Evolutionary conservation across 345 rosid species (phyloP), one percentile per base, ranked within the genome.

Genomic region (Arabis alpina): DNA sequence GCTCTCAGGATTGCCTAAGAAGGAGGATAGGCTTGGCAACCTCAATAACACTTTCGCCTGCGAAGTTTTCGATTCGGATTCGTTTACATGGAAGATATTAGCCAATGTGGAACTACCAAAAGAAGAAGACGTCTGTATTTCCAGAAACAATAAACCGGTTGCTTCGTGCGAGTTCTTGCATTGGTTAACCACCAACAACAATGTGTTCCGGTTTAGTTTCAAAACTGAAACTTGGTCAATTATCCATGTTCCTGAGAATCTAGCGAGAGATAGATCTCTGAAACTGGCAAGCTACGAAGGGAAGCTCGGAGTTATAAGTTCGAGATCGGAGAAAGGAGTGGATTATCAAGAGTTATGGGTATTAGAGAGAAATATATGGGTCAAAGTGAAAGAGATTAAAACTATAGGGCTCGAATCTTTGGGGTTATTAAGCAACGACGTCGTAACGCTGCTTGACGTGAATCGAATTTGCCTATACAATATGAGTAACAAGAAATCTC

Each of bases 21-120:
- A 2, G 36, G 70, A 54, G 61, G 15, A 14, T 0, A 54, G 3
- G 13, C n/a, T 2, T 25, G 3, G 14, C 41, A 23, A 10, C 36
- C 2, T 9, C 16, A 42, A 12, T 8, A 3, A 0, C 7, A 41
- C 16, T 11, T 7, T 27, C 34, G 54, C 41, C 3, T 52, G 68
- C 32, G 68, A 71, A 61, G 68, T 71, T 16, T 71, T 71, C 23
- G 44, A 71, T 6, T 71, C 75, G 8, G 61, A 16, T 41, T 28
- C 45, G 8, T 51, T 19, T 41, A 9, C 3, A 6, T 71, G 75
- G 75, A 61, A 61, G 61, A 61, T 45, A 15, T 3, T 61, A 32
- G 13, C 52, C 10, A 43, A 71, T 43, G 12, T 71, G 45, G 36
- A 10, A 2, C 10, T 52, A 41, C 32, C 42, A 9, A 19, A 19